Evolutionary conservation across 495 filamentous ascomycete genomes (phyloP).

Genomic region (Neurospora pannonica): DNA sequence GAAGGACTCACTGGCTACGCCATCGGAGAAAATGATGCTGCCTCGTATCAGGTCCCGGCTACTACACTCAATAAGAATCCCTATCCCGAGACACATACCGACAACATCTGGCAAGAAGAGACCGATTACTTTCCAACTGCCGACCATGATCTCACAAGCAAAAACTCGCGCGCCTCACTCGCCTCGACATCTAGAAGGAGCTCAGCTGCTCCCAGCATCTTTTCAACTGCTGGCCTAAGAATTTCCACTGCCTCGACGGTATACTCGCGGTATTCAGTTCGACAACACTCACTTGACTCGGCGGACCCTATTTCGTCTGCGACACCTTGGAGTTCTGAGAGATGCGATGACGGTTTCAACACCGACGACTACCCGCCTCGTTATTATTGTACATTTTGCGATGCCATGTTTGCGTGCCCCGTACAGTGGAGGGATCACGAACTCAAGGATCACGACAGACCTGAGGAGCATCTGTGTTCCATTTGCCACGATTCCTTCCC

Average conservation of each 20-base stretch:
- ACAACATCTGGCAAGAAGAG: not conserved
- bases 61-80: not conserved
- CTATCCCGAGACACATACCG: not conserved
- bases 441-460: slow-evolving; percentile 6
- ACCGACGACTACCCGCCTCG: not conserved
- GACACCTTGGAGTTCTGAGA: slow-evolving; percentile 7
- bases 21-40: not conserved
- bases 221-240: slow-evolving; percentile 5
- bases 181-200: slow-evolving; percentile 10
- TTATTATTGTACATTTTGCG: slow-evolving; percentile 20
- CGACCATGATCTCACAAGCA: not conserved
- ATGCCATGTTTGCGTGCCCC: slow-evolving; percentile 8
- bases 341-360: slow-evolving; percentile 6
- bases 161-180: slow-evolving; percentile 10
- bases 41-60: not conserved
- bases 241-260: slow-evolving; percentile 8
- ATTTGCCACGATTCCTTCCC: slow-evolving; percentile 7
- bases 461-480: slow-evolving; percentile 5
- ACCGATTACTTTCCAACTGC: not conserved
- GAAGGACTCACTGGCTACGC: not conserved
- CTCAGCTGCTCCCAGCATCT: slow-evolving; percentile 15
- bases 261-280: slow-evolving; percentile 8
- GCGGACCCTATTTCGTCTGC: slow-evolving; percentile 4
- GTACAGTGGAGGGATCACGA: slow-evolving; percentile 18
- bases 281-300: slow-evolving; percentile 14